Base-by-base conservation (phyloP, 768 basidiomycete genomes). In the Lenzites betulinus region DNA sequence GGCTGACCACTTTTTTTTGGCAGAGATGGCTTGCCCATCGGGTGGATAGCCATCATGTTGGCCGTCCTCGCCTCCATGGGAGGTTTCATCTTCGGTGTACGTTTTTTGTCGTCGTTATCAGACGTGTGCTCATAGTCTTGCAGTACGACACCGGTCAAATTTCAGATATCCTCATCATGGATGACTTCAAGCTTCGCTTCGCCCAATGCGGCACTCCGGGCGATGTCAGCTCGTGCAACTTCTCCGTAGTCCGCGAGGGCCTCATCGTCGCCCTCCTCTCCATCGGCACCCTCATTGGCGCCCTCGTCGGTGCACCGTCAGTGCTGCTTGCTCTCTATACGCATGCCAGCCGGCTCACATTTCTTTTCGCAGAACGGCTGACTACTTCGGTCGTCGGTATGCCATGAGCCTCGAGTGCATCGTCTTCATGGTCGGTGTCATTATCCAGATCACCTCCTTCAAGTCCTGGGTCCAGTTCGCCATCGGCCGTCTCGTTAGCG, bases 131-230 rank as follows among this genome's bases (percentile, higher is more conserved):
- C 15, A 51, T 38, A 58, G 13, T 41, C 41, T 26, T 51, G 22
- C 52, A 79, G 75, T 88, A 88, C 64, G 87, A 89, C 70, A 90
- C 87, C 13, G 89, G 89, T 25, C 89, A 91, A 71, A 91, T 92
- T 63, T 85, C 85, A 52, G 87, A 88, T 69, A 88, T 92, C 65
- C 75, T 89, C 26, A 74, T 89, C 71, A 89, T 91, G 87, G 69
- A 79, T 12, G 85, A 89, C 72, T 90, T 90, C 71, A 74, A 80
- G 36, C 73, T 77, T 11, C 84, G 89, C 15, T 90, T 92, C 67
- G 87, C 79, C 1, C 72, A 74, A 16, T 86, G 86, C 67, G 57
- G 70, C 0, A 75, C 72, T 22, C 76, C 75, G 2, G 70, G 74
- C 11, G 77, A 75, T 49, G 71, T 68, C 2, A 65, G 69, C 7